phyloP scores from a whole-genome alignment of 768 basidiomycete genomes.

The Russula dissimulans region DNA sequence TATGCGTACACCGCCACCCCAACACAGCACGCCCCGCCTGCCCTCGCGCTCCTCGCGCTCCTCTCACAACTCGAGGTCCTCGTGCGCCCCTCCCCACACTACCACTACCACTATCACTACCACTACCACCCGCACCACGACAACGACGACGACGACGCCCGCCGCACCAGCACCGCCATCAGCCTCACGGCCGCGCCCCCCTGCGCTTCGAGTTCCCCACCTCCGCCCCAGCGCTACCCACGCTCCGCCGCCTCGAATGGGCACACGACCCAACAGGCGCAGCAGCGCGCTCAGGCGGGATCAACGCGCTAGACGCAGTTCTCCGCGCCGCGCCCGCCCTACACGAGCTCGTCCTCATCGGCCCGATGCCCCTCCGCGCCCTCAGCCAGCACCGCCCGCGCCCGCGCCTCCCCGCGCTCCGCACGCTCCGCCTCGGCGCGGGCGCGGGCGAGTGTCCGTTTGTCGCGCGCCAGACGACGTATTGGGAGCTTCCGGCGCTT shows the following conservation, averaged over 20 bases:
- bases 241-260: conserved; percentile 17
- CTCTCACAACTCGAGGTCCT: conserved; percentile 15
- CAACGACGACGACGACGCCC: too few species aligned
- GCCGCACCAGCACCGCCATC: not conserved
- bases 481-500: conserved; percentile 14
- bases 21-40: not conserved
- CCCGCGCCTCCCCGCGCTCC: not conserved
- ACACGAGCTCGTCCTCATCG: conserved; percentile 5
- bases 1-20: conserved; percentile 9
- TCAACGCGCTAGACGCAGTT: conserved; percentile 13
- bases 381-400: too few species aligned
- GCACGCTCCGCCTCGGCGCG: conserved; percentile 1
- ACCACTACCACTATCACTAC: not conserved
- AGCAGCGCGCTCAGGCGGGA: conserved; percentile 13
- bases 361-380: not conserved
- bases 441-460: conserved; percentile 6
- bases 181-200: not conserved
- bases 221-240: not conserved
- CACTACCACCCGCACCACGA: not conserved
- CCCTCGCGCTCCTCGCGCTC: conserved; percentile 7
- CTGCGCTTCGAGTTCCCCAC: conserved; percentile 9
- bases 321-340: conserved; percentile 1
- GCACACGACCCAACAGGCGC: conserved; percentile 2
- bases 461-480: conserved; percentile 6
- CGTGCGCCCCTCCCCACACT: conserved; percentile 8